Evolutionary conservation across 225 moss, liverwort and hornwort genomes (phyloP), one percentile per base, ranked within the genome.

Genomic region (Physcomitrium patens): DNA sequence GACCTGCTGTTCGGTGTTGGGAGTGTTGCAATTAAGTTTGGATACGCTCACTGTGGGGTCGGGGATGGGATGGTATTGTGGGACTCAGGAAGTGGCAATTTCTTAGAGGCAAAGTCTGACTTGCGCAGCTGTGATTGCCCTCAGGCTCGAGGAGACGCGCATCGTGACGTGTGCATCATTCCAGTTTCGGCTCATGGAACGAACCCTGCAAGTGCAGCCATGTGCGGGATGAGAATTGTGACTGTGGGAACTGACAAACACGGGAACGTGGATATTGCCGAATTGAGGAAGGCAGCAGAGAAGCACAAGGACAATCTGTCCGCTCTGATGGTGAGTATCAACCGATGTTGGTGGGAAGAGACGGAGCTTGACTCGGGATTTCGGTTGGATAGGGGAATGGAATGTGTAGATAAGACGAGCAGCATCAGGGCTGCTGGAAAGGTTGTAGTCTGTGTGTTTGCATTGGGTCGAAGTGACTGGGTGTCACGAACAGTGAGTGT

Each of bases 211-310:
- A 94, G 94, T 84, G 97, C 97, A 10, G 97, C 97, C 18, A 99
- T 99, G 97, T 93, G 97, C 73, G 97, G 97, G 17, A 94, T 99
- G 97, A 94, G 84, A 74, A 99, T 99, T 65, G 97, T 99, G 58
- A 81, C 61, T 1, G 24, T 99, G 46, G 97, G 94, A 27, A 99
- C 94, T 13, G 97, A 99, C 67, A 74, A 78, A 9, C 87, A 86
- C 43, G 97, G 97, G 53, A 94, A 99, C 72, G 94, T 99, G 22
- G 71, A 99, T 17, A 94, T 99, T 73, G 82, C 72, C 13, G 81
- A 87, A 65, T 57, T 99, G 76, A 82, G 76, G 76, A 59, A 78
- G 63, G 93, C 94, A 12, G 89, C 97, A 8, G 91, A 94, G 65
- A 45, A 77, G 8, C 88, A 99, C 77, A 99, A 91, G 76, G 86